A percentile compares a stretch with the other conserved stretches of the same genome.
These are phyloP conservation scores for Liriodendron chinense DNA, from an alignment of 164 flowering plant genomes.

Conservation along the genomic window DNA sequence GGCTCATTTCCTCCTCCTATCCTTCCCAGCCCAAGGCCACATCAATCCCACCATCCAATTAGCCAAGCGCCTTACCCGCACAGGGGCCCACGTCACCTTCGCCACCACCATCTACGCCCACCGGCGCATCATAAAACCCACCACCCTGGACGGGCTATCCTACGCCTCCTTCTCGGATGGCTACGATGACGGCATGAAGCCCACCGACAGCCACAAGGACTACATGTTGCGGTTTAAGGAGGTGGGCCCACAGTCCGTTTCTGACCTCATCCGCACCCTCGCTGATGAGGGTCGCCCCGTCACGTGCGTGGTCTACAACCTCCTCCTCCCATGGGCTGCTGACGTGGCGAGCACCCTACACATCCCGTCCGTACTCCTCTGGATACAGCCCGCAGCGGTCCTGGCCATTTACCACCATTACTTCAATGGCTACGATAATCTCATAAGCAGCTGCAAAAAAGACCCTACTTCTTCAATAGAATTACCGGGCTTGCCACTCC, in stretches of 20 bases:
- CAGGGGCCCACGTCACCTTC: constrained; percentile 41
- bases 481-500: constrained; percentile 31
- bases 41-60: constrained; percentile 50
- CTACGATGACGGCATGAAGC: constrained; percentile 4
- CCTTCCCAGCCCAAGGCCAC: constrained; percentile 47
- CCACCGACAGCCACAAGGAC: background rate
- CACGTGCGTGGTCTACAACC: constrained; percentile 38
- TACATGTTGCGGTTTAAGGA: constrained; percentile 1
- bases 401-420: constrained; percentile 15
- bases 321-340: constrained; percentile 45
- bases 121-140: constrained; percentile 21
- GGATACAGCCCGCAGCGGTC: constrained; percentile 43
- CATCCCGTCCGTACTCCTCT: constrained; percentile 32
- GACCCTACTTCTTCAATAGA: constrained; percentile 18
- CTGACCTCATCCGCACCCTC: background rate
- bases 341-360: constrained; percentile 31
- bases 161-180: constrained; percentile 6
- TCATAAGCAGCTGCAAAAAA: background rate
- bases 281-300: constrained; percentile 18
- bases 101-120: constrained; percentile 25
- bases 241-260: constrained; percentile 14
- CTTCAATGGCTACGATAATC: constrained; percentile 25
- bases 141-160: background rate
- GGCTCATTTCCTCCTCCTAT: constrained; percentile 32
- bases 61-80: constrained; percentile 31